Evolutionary conservation across 139 green algal species (phyloP).

Genomic region (Closterium sp.): DNA sequence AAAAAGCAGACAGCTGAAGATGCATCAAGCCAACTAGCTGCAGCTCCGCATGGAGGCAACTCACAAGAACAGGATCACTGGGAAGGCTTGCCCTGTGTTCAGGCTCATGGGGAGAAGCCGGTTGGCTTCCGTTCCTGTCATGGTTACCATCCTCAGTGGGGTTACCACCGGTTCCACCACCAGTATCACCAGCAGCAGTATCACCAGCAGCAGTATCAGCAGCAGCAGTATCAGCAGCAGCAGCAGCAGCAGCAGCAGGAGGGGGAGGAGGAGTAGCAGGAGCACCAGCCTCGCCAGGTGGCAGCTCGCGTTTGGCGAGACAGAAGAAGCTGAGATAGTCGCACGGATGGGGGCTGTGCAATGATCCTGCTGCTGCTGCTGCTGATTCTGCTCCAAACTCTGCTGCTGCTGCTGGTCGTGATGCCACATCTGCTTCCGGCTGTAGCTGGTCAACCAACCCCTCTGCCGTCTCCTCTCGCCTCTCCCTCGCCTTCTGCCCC

Average conservation of each 20-base stretch:
- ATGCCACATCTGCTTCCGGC: neutral
- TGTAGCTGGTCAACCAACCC: neutral
- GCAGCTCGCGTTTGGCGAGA: slow-evolving; percentile 54
- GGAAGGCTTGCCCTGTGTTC: neutral
- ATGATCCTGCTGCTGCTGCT: neutral
- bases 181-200: too few relatives aligned
- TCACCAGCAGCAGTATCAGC: neutral
- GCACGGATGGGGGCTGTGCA: slow-evolving; percentile 30
- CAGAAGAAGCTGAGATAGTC: slow-evolving; percentile 74
- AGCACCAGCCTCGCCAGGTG: neutral
- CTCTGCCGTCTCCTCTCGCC: neutral
- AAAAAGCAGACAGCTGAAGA: too few relatives aligned
- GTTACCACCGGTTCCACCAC: neutral
- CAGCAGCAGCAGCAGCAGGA: neutral
- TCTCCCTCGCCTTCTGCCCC: neutral
- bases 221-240: neutral
- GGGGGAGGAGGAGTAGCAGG: neutral
- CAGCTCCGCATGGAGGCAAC: neutral
- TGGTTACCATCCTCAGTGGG: neutral
- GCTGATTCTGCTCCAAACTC: too few relatives aligned
- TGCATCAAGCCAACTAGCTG: too few relatives aligned
- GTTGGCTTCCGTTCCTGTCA: neutral
- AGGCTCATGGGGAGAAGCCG: neutral
- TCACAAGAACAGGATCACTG: neutral
- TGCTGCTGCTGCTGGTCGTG: neutral